phyloP scores from a whole-genome alignment of 768 basidiomycete species.

The Pleurotus sapidus region DNA sequence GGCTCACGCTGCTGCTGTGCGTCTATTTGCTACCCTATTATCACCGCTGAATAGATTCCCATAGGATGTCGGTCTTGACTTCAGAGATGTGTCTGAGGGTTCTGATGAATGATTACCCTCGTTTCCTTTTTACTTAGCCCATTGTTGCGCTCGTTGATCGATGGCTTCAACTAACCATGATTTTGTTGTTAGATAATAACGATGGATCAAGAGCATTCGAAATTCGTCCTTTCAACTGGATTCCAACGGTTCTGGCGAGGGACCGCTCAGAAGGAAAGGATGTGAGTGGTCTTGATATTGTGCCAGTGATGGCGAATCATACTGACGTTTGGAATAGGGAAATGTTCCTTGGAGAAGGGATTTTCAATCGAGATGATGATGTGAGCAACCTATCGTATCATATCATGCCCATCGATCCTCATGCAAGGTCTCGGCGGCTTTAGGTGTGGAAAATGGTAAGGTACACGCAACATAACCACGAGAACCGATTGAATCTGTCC shows the following conservation, averaged over 20 bases:
- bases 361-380: conserved; percentile 77
- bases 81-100: too few species aligned
- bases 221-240: conserved; percentile 62
- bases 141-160: too few species aligned
- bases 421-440: neutral
- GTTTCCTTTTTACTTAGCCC: too few species aligned
- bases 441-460: conserved; percentile 62
- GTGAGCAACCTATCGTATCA: conserved; percentile 26
- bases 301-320: neutral
- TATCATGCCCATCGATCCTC: neutral
- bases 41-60: too few species aligned
- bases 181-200: conserved; percentile 53
- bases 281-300: conserved; percentile 38
- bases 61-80: too few species aligned
- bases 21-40: too few species aligned
- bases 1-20: too few species aligned
- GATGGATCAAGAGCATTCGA: conserved; percentile 70
- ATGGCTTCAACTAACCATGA: neutral
- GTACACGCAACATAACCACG: neutral
- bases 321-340: conserved; percentile 31
- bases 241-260: conserved; percentile 72
- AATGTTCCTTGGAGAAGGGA: conserved; percentile 68
- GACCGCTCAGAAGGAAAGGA: conserved; percentile 56
- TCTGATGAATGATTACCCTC: too few species aligned
- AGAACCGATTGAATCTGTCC: neutral